A percentile compares a stretch with the other conserved stretches of the same genome.
Conservation (phyloP, 331 rosid genomes). For the Phaseolus coccineus region DNA sequence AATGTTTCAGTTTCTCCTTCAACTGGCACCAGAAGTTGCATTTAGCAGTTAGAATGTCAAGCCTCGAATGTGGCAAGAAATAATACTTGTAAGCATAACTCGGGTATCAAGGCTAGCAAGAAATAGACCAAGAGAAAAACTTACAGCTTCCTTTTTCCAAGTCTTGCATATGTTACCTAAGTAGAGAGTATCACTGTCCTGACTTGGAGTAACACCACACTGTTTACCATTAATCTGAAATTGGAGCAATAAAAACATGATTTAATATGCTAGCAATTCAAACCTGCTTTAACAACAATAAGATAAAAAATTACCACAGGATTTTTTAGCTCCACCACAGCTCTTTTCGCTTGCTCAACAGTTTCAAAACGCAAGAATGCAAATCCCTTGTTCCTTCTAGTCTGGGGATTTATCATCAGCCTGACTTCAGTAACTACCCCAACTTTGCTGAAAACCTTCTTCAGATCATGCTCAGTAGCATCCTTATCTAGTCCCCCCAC, state of each 20-base stretch:
- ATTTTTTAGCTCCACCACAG: constrained; percentile 74
- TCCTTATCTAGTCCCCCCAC: constrained; percentile 91
- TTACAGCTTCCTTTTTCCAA: constrained; percentile 90
- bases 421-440: constrained; percentile 86
- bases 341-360: constrained; percentile 85
- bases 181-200: constrained; percentile 80
- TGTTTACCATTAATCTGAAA: constrained; percentile 95
- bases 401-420: constrained; percentile 80
- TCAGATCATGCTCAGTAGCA: constrained; percentile 80
- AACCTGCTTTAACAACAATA: constrained; percentile 44
- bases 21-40: constrained; percentile 64
- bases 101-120: constrained; percentile 35
- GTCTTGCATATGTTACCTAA: constrained; percentile 90
- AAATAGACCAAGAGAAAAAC: constrained; percentile 54
- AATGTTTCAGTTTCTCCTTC: constrained; percentile 85
- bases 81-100: constrained; percentile 32
- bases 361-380: constrained; percentile 88
- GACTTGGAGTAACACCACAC: constrained; percentile 88
- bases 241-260: constrained; percentile 48
- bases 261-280: constrained; percentile 39
- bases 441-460: constrained; percentile 68
- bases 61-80: constrained; percentile 32
- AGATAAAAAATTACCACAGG: constrained; percentile 76
- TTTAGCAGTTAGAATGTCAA: constrained; percentile 47
- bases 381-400: constrained; percentile 93